Percentiles rank a stretch among this genome's conserved stretches.
Evolutionary conservation across 176 grass and related monocot species (phyloP).

Genomic region (Luzula sylvatica): DNA sequence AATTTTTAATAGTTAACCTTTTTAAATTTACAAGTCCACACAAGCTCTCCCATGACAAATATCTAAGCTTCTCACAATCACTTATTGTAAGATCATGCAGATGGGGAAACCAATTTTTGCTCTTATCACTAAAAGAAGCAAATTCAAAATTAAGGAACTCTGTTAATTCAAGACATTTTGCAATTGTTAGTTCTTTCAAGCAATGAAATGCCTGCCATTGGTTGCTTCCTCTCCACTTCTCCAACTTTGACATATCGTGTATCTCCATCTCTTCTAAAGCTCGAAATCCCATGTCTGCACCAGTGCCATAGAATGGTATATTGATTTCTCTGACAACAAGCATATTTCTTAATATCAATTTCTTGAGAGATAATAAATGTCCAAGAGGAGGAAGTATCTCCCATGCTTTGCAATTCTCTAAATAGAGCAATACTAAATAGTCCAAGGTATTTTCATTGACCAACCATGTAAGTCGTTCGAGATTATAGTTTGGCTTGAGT

Average conservation of each 20-base stretch:
- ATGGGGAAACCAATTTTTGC: not conserved
- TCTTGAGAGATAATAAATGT: not conserved
- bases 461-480: slow-evolving; percentile 35
- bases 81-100: slow-evolving; percentile 1
- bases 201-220: not conserved
- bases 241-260: not conserved
- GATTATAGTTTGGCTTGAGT: slow-evolving; percentile 20
- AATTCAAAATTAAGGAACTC: slow-evolving; percentile 8
- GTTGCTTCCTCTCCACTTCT: slow-evolving; percentile 4
- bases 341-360: slow-evolving; percentile 3
- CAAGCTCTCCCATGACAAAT: not conserved
- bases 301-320: slow-evolving; percentile 1
- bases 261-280: slow-evolving; percentile 23
- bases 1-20: not conserved
- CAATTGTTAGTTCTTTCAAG: slow-evolving; percentile 10
- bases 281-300: slow-evolving; percentile 6
- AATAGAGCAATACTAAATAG: slow-evolving; percentile 15
- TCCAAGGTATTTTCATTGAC: not conserved
- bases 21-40: slow-evolving; percentile 6
- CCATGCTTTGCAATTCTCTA: slow-evolving; percentile 17
- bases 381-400: slow-evolving; percentile 4
- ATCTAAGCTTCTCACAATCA: not conserved
- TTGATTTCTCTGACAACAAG: not conserved
- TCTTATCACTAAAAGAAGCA: not conserved
- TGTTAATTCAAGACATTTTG: not conserved